Conservation (phyloP, 1,139 yeast species). For the Pichia sp. region DNA sequence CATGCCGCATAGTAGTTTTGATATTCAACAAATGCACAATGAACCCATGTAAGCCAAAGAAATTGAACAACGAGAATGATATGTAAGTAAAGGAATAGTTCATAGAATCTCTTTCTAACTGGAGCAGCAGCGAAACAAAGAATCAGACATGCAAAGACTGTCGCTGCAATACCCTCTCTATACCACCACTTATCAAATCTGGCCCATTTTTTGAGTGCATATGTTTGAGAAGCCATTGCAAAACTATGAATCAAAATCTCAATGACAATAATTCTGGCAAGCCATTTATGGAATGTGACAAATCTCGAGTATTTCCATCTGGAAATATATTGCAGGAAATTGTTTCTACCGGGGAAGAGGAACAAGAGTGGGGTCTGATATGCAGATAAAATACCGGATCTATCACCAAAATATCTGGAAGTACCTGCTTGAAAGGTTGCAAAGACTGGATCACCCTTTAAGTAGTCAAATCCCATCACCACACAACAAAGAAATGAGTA, state of each 20-base stretch:
- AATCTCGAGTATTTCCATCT: conserved; percentile 63
- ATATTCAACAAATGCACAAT: conserved; percentile 40
- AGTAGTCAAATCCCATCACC: conserved; percentile 34
- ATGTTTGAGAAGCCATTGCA: conserved; percentile 37
- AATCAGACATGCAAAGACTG: conserved; percentile 34
- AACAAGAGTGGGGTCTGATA: conserved; percentile 48
- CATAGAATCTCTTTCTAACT: conserved; percentile 57
- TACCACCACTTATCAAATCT: conserved; percentile 35
- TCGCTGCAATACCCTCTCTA: conserved; percentile 51
- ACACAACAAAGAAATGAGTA: conserved; percentile 29
- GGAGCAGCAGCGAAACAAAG: conserved; percentile 40
- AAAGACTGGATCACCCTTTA: conserved; percentile 34
- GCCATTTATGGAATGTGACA: conserved; percentile 59
- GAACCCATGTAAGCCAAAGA: conserved; percentile 54
- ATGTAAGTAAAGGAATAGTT: conserved; percentile 54
- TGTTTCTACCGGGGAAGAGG: conserved; percentile 63
- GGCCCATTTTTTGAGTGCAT: conserved; percentile 34
- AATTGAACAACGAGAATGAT: conserved; percentile 50
- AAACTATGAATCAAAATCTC: conserved; percentile 44
- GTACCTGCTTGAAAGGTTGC: conserved; percentile 34
- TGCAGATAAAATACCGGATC: conserved; percentile 51
- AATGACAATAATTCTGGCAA: conserved; percentile 40
- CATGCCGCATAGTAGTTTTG: conserved; percentile 45
- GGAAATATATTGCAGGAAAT: conserved; percentile 53
- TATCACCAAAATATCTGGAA: conserved; percentile 51